Base-by-base conservation (phyloP, 805 yeast species). In the Candida ficus region DNA sequence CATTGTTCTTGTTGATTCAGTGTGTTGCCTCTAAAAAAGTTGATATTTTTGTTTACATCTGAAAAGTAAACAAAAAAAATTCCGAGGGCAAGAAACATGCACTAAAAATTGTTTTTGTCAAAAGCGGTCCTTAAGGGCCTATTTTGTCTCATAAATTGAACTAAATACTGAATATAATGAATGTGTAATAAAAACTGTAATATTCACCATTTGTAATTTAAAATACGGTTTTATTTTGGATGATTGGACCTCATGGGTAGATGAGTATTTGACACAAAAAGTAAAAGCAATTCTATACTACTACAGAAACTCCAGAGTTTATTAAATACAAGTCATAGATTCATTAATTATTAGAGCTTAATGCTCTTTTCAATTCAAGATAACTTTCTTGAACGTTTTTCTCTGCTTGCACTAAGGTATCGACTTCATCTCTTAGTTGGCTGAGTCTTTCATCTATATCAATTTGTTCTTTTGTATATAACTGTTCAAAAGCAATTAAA, bases 381-480 rank as follows among this genome's bases (percentile, higher is more conserved):
- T 45, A 49, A 5, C 39, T 33, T 7, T 55, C 54, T 35, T 55
- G 56, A 0, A 52, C 51, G 14, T 34, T 32, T 23, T 49, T 47
- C 18, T 56, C 60, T 7, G 54, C 52, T 21, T 44, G 45, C 1
- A 54, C 47, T 13, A 56, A 43, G 0, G 8, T 4, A 29, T 55
- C 51, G n/a, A 52, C 57, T n/a, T 48, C 50, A 22, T 50, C 54
- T 36, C 53, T 50, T 19, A 56, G 22, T 2, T 39, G 2, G 1
- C 44, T 48, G 3, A 45, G 30, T 37, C 58, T 47, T 7, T 37
- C 5, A 5, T 42, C 25, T 14, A 43, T 18, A 2, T 42, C 46
- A 0, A 44, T 33, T 1, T 25, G 6, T 36, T 56, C 61, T 16
- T 44, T 38, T n/a, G 37, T 29, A 16, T 36, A 44, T 11, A 56